Base-by-base conservation (phyloP, 2,329 filamentous ascomycete species). In the Immersiporthe knoxdaviesiana region DNA sequence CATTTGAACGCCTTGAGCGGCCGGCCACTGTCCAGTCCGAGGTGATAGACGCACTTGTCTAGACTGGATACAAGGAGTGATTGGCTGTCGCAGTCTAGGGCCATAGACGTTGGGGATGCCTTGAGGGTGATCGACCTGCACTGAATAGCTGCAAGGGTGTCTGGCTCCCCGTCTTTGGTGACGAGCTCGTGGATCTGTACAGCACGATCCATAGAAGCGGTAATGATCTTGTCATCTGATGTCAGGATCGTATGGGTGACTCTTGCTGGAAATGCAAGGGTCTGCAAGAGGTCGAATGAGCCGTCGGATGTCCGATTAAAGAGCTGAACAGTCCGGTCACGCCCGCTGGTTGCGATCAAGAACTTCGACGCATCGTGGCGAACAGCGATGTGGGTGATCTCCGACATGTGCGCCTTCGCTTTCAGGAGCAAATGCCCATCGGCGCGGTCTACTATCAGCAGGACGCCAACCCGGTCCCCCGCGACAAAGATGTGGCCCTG, bases 241-340 rank as follows among this genome's bases (percentile, higher is more conserved):
- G 97, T 93, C 11, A 94, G 84, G 37, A 97, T 81, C 37, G 84
- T 85, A 76, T 90, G 90, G 67, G 87, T 91, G 24, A 99, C 94
- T 72, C 92, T 92, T 30, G 94, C 93, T 39, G 94, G 90, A 79
- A 98, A 97, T 74, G 99, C 95, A 68, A 98, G 87, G 0, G 96
- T 99, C 78, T 99, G 96, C 65, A 97, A 87, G 68, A 97, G 87
- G 69, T 92, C 87, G 78, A 97, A 91, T 2, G 80, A 80, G 2
- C 88, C 85, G 16, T 80, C 82, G 1, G 81, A 80, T 32, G 84
- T 84, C 35, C 84, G 83, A 70, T 88, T 85, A 77, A 97, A 98
- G n/a, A 99, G 82, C 78, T 99, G 96, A 0, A 95, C 88, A n/a
- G 92, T 97, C 64, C 96, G 90, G 79, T 99, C 96, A 73, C 96